phyloP scores from a whole-genome alignment of 352 stramenopile species.

The Globisporangium paroecandrum region DNA sequence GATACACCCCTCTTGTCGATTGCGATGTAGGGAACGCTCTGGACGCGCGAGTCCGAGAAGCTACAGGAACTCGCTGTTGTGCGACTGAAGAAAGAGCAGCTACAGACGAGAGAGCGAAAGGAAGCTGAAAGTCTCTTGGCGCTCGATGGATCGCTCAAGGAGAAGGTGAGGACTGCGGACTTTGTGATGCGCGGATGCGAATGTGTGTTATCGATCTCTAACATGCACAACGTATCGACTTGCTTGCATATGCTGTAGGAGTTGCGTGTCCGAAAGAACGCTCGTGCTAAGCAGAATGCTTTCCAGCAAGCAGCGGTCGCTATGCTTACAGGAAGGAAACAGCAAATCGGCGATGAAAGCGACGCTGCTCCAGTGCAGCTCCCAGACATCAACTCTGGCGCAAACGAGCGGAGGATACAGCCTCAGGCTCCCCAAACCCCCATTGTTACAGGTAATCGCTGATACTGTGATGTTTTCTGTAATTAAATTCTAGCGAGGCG shows the following conservation, averaged over 20 bases:
- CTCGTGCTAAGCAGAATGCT: conserved; percentile 13
- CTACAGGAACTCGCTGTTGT: conserved; percentile 42
- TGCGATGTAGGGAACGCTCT: conserved; percentile 35
- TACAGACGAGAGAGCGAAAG: conserved; percentile 28
- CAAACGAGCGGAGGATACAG: not conserved
- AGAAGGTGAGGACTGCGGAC: conserved; percentile 7
- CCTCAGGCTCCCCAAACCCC: not conserved
- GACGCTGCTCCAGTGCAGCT: not conserved
- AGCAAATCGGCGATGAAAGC: not conserved
- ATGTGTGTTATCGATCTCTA: not conserved
- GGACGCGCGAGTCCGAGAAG: conserved; percentile 40
- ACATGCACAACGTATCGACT: not conserved
- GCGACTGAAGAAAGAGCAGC: conserved; percentile 26
- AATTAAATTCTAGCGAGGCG: not conserved
- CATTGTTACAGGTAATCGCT: not conserved
- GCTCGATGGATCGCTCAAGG: conserved; percentile 33
- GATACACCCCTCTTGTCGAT: not conserved
- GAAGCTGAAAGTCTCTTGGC: conserved; percentile 30
- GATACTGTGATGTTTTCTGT: not conserved
- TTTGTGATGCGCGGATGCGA: not conserved
- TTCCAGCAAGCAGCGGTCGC: conserved; percentile 26
- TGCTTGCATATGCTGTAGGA: conserved; percentile 19
- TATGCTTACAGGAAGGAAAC: not conserved
- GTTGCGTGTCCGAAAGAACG: conserved; percentile 26
- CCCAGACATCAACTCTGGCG: not conserved